Evolutionary conservation across 768 basidiomycete genomes (phyloP), one percentile per base, ranked within the genome.

Genomic region (Kwoniella dejecticola): DNA sequence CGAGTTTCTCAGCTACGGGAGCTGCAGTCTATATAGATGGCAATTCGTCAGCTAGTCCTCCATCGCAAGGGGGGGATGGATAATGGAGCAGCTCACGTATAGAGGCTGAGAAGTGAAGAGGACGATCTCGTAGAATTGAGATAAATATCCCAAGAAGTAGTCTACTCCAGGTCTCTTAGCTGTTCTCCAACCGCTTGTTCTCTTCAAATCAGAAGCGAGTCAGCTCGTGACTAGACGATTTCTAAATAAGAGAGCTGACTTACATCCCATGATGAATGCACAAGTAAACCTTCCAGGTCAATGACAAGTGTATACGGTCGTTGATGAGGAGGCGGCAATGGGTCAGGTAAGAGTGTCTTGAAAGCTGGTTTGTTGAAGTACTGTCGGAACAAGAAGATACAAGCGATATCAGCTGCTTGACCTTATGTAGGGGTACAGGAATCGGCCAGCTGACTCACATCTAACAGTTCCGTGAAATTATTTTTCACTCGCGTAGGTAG

Each of bases 91-190:
- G 41, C 90, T 49, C 67, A 95, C 94, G 79, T 95, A 97, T 71
- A 85, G 83, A 57, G 89, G 85, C 80, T 95, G 91, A 17, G 87
- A 84, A 10, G 94, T 98, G 81, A 98, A 99, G 55, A 99, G 83
- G 31, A 98, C 95, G 59, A 98, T 86, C 82, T 99, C 96, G 77
- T 92, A 99, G 82, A 98, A 99, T 74, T 97, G 95, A 0, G 92
- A 91, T 48, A 99, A 85, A 78, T 99, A 99, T 26, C 86, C 94
- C 31, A 99, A 83, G 85, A 99, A 99, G 81, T 99, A 98, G 76
- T 99, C 96, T 15, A 93, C 90, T 3, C 96, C 96, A 0, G 96
- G 95, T 31, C 96, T 87, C 81, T 98, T 99, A 4, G 94, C 95
- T 2, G 95, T 97, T 67, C 91, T 83, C 95, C 96, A 99, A 52